Base-by-base conservation (phyloP, 148 eudicot genomes). In the Pouteria glomerata region DNA sequence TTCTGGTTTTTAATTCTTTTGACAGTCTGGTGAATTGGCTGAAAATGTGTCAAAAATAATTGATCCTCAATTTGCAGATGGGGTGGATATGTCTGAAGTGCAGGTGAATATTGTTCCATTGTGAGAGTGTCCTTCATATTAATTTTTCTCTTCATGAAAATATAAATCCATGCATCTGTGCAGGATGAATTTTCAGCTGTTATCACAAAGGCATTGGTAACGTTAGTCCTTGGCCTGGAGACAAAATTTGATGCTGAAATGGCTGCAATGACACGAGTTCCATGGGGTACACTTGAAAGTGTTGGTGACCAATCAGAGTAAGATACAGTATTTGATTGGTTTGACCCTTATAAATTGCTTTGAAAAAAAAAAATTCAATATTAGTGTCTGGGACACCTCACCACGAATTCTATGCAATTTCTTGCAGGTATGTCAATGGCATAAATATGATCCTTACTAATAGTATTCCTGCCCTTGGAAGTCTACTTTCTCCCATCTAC, bases 241-340 rank as follows among this genome's bases (percentile, higher is more conserved):
- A 86, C 90, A 14, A 94, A 94, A 77, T 91, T 94, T 82, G 98
- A 94, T 82, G 79, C 85, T 83, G 98, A 94, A 86, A 94, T 94
- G 98, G 93, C 86, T 68, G 96, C 93, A 78, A 94, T 94, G 98
- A 85, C 98, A 66, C 97, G 97, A 39, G 93, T 94, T 45, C 91
- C 93, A 57, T 94, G 98, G 98, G 91, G 81, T 31, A 87, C 98
- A 44, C 91, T 94, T 79, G 98, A 94, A 82, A 94, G 98, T 82
- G 98, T 94, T 76, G 98, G 98, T 74, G 98, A 94, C 74, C 98
- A 94, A 73, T 94, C 98, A 57, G 96, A 73, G 97, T 93, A 89
- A 80, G 84, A 69, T 74, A 62, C 48, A 23, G 66, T 67, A 48
- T 68, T 30, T 75, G 42, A 31, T 48, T 35, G 57, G 57, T 63